A percentile compares a stretch with the other conserved stretches of the same genome.
phyloP scores from a whole-genome alignment of 306 rosid genomes.

The Cyclanthera cordifolia region DNA sequence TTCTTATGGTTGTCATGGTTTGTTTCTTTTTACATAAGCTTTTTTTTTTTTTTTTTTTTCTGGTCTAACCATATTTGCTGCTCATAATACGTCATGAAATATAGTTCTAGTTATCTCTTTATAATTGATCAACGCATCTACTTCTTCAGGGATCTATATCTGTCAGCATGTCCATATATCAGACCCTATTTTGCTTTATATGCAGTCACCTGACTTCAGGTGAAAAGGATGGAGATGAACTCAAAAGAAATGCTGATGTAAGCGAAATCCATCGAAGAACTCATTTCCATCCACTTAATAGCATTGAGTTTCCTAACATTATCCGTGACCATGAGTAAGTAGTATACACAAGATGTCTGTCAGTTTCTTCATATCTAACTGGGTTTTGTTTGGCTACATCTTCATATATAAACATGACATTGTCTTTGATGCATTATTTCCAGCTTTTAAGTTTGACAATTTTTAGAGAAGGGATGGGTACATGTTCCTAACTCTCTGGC shows the following conservation, averaged over 20 bases:
- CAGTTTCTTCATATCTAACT: not conserved
- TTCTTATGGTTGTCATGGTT: not conserved
- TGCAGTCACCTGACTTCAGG: conserved; percentile 89
- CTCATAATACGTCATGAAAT: not conserved
- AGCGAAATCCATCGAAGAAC: conserved; percentile 63
- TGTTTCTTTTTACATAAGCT: not conserved
- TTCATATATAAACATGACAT: not conserved
- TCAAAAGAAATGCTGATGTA: conserved; percentile 69
- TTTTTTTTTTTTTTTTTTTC: not conserved
- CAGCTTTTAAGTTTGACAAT: not conserved
- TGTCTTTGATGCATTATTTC: not conserved
- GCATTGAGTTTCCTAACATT: conserved; percentile 41
- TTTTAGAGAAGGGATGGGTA: not conserved
- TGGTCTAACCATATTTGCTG: not conserved
- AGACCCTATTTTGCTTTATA: conserved; percentile 79
- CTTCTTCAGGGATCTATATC: conserved; percentile 75
- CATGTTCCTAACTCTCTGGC: not conserved
- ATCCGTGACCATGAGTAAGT: conserved; percentile 85
- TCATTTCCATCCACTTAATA: conserved; percentile 48
- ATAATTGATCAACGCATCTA: conserved; percentile 14
- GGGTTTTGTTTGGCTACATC: not conserved
- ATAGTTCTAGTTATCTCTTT: not conserved
- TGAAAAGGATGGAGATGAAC: conserved; percentile 64
- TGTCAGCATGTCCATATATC: conserved; percentile 84
- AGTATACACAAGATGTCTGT: conserved; percentile 28